Evolutionary conservation across 2,329 filamentous ascomycete species (phyloP), one percentile per base, ranked within the genome.

Genomic region (Neonectria magnoliae): DNA sequence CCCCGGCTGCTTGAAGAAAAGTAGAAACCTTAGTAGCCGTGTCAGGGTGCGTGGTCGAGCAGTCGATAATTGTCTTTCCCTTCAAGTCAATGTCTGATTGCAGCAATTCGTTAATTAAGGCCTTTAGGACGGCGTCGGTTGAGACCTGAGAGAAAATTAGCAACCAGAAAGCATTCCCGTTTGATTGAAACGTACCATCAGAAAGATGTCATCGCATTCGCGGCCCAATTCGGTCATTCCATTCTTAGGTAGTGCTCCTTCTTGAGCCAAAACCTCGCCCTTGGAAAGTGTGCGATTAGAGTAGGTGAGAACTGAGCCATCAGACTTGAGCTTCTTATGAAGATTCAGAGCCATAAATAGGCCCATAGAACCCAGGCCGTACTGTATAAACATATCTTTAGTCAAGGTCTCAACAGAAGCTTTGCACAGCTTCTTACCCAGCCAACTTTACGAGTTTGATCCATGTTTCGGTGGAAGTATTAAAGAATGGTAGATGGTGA

Each of bases 221-320:
- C 48, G 29, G 31, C n/a, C 48, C 13, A 51, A 10, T n/a, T 51
- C 48, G 18, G 29, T 5, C 29, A 51, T 51, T 1, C 48, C n/a
- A 20, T 51, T 14, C n/a, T 51, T 51, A 5, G 29, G 29, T 2
- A 20, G 2, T 2, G 29, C 48, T 14, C 48, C 48, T 20, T 20
- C 29, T 20, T 51, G 29, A 3, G 48, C 33, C n/a, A 51, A 29
- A 10, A 22, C 10, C 18, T 51, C 27, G n/a, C 48, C 48, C 13
- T 51, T 51, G 27, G 48, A 51, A 33, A 51, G 48, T 4, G 48
- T 51, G n/a, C 48, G 48, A 14, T 51, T 51, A 13, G 48, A 36
- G 29, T 51, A 51, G 1, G n/a, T 33, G 10, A 51, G 48, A 36
- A n/a, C 25, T 14, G 48, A 14, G 29, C 48, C 48, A 8, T 51